Evolutionary conservation across 2,329 filamentous ascomycete species (phyloP), one percentile per base, ranked within the genome.

Genomic region (Penicillium paneum): DNA sequence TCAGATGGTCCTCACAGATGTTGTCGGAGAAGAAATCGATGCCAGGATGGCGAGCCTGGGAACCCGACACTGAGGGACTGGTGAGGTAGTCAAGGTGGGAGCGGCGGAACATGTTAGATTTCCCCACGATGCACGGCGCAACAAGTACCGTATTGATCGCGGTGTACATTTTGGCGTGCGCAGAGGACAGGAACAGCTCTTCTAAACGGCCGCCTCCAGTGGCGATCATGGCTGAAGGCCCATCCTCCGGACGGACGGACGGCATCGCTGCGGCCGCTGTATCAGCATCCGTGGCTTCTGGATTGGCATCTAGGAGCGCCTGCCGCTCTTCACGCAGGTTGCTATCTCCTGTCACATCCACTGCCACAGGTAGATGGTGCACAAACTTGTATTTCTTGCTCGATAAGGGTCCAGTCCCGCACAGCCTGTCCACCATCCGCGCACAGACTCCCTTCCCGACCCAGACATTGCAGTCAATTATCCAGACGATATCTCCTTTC

Each of bases 71-170:
- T 31, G 85, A 86, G n/a, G 69, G 63, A 0, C 73, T 65, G 0
- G 85, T 87, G 8, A 94, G 83, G 61, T 83, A 82, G 72, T 97
- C 84, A 34, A 99, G 84, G 66, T 99, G 93, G 0, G 90, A 90
- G 58, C 89, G 90, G 55, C 94, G 89, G 75, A 97, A 99, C 92
- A 99, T 97, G 76, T 95, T 97, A 67, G 91, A 96, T 77, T 99
- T 99, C 47, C 94, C 94, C 21, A 97, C 88, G 54, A 96, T 88
- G 73, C 94, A 99, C 8, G 95, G 94, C 0, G 94, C 94, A 49
- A 97, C 77, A 3, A 89, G 82, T 15, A 97, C 90, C 0, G 90
- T 90, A 74, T 97, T 97, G 81, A 99, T 99, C 57, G 93, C 94
- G 8, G 88, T 88, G 77, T 99, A 99, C 79, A 99, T 97, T 70